Evolutionary conservation across 2,329 filamentous ascomycete species (phyloP).

Genomic region (Calonectria multiphialidica): DNA sequence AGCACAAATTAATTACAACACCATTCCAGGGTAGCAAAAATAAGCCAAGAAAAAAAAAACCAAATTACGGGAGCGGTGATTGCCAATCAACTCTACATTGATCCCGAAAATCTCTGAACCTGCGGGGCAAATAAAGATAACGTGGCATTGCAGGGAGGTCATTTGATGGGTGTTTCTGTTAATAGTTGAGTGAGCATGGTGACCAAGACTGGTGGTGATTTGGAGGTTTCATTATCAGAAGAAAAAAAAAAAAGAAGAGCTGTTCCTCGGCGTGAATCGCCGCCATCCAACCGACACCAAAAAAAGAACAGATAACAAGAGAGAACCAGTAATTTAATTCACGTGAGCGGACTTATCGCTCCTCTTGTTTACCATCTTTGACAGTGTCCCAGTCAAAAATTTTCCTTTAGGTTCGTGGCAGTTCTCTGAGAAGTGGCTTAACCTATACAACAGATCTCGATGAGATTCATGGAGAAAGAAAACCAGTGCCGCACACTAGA

Average conservation of each 20-base stretch:
- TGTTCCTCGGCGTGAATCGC: too few species aligned
- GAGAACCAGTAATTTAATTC: neutral
- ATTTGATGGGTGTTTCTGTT: neutral
- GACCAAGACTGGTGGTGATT: neutral
- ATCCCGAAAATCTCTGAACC: neutral
- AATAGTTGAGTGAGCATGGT: neutral
- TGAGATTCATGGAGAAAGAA: neutral
- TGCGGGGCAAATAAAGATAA: neutral
- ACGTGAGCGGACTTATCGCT: too few species aligned
- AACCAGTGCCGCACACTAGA: neutral
- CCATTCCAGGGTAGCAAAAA: neutral
- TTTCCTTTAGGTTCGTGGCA: neutral
- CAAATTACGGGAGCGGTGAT: neutral
- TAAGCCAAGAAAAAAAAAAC: neutral
- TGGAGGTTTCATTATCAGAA: neutral
- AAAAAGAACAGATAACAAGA: neutral
- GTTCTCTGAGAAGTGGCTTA: neutral
- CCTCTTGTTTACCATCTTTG: neutral
- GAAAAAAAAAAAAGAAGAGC: too few species aligned
- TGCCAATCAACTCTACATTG: neutral
- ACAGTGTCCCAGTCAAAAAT: neutral
- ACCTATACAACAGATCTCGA: neutral
- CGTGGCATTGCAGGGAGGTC: neutral
- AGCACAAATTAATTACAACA: neutral
- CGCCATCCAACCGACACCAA: too few species aligned